Conservation (phyloP, 2,329 filamentous ascomycete species). For the Colletotrichum salicis region DNA sequence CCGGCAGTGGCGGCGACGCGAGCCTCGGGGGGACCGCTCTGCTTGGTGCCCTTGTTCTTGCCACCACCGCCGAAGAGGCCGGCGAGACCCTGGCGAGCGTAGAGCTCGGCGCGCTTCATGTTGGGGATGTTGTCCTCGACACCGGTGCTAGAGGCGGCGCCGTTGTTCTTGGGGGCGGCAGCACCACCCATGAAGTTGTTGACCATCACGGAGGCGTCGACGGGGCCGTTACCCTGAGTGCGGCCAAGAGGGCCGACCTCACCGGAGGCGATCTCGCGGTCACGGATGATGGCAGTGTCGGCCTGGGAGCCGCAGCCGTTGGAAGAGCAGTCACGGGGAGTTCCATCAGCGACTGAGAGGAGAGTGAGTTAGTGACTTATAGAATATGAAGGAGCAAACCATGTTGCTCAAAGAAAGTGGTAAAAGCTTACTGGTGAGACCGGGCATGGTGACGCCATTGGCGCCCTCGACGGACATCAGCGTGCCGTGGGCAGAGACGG, state of each 20-base stretch:
- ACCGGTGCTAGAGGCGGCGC: constrained; percentile 51
- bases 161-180: constrained; percentile 50
- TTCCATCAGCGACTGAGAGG: constrained; percentile 68
- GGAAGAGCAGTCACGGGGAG: constrained; percentile 72
- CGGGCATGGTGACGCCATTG: constrained; percentile 72
- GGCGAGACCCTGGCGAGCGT: constrained; percentile 41
- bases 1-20: constrained; percentile 66
- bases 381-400: background rate
- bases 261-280: constrained; percentile 64
- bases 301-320: constrained; percentile 73
- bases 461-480: constrained; percentile 66
- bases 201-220: constrained; percentile 68
- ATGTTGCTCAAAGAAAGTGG: too few relatives aligned
- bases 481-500: constrained; percentile 67
- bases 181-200: constrained; percentile 67
- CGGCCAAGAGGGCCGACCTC: constrained; percentile 70
- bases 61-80: constrained; percentile 43
- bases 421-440: constrained; percentile 49
- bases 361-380: constrained; percentile 7
- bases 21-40: constrained; percentile 53
- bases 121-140: constrained; percentile 55
- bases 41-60: constrained; percentile 55
- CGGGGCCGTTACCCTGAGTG: constrained; percentile 68
- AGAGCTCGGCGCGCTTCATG: constrained; percentile 36
- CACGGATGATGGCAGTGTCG: constrained; percentile 76